These are phyloP conservation scores for Neurospora sp. DNA, from an alignment of 495 filamentous ascomycete genomes.

Conservation along the genomic window DNA sequence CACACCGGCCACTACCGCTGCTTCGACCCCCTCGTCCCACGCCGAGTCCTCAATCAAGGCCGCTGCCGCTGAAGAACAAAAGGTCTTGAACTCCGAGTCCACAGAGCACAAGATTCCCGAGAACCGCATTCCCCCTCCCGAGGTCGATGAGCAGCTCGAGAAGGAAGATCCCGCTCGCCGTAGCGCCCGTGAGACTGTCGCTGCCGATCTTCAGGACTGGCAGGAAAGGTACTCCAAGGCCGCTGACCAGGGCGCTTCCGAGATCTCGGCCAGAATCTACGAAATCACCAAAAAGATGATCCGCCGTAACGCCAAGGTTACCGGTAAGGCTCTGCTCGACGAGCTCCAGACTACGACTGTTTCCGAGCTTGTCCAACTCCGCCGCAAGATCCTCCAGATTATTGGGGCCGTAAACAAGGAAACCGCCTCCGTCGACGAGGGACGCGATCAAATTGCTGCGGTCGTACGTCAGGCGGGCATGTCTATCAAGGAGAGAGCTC, in stretches of 20 bases:
- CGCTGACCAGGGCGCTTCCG: slow-evolving; percentile 65
- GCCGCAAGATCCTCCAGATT: slow-evolving; percentile 52
- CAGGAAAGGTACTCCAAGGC: slow-evolving; percentile 76
- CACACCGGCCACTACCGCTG: slow-evolving; percentile 12
- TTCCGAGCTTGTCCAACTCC: slow-evolving; percentile 53
- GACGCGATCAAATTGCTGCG: slow-evolving; percentile 50
- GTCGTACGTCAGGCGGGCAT: slow-evolving; percentile 67
- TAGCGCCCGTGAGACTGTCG: slow-evolving; percentile 53
- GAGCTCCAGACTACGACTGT: slow-evolving; percentile 58
- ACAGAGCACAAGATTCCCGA: slow-evolving; percentile 3
- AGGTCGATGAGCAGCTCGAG: slow-evolving; percentile 20
- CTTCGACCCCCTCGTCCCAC: slow-evolving; percentile 1
- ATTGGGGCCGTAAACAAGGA: slow-evolving; percentile 42
- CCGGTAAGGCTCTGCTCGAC: slow-evolving; percentile 56
- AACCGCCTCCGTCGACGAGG: slow-evolving; percentile 38
- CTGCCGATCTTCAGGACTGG: slow-evolving; percentile 71
- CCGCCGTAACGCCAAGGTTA: slow-evolving; percentile 31
- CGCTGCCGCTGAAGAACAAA: slow-evolving; percentile 1
- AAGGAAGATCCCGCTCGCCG: slow-evolving; percentile 33
- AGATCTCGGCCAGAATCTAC: slow-evolving; percentile 68
- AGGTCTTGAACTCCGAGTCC: slow-evolving; percentile 5
- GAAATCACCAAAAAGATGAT: slow-evolving; percentile 49
- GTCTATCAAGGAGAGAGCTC: slow-evolving; percentile 68
- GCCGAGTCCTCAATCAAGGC: not conserved
- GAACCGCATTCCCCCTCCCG: slow-evolving; percentile 16